Evolutionary conservation across 768 basidiomycete species (phyloP).

Genomic region (Rhodocollybia butyracea): DNA sequence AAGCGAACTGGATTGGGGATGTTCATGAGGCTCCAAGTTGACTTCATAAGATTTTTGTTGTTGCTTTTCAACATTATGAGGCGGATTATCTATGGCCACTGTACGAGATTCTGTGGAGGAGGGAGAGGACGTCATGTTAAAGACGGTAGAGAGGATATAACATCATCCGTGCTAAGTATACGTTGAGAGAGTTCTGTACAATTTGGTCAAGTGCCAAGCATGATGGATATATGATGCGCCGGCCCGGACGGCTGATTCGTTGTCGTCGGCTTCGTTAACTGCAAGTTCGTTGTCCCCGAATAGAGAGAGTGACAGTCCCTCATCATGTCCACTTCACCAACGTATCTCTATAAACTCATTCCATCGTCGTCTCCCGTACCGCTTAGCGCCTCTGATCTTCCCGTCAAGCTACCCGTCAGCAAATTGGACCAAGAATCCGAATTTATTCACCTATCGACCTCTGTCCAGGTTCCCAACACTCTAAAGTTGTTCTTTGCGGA

Average conservation of each 20-base stretch:
- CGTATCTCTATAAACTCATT: conserved; percentile 63
- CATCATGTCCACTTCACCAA: too few relatives aligned
- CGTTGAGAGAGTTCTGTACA: background rate
- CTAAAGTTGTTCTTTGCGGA: conserved; percentile 42
- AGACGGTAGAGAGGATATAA: background rate
- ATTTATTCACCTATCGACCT: conserved; percentile 57
- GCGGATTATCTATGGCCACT: background rate
- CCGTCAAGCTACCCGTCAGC: conserved; percentile 46
- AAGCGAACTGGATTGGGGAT: conserved; percentile 37
- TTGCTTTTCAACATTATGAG: background rate
- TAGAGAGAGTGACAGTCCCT: too few relatives aligned
- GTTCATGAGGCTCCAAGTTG: conserved; percentile 35
- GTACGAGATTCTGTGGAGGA: background rate
- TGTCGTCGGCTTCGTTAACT: too few relatives aligned
- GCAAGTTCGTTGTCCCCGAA: too few relatives aligned
- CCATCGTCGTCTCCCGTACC: conserved; percentile 28
- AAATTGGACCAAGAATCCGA: conserved; percentile 41
- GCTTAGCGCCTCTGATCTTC: conserved; percentile 29
- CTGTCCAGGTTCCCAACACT: conserved; percentile 45
- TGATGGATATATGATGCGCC: too few relatives aligned
- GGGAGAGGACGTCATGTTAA: background rate
- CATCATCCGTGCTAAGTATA: too few relatives aligned
- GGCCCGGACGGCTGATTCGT: too few relatives aligned
- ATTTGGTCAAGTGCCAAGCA: background rate
- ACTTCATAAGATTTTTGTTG: conserved; percentile 14